Conservation (phyloP, 371 early-diverging fungal genomes). For the Zychaea mexicana region DNA sequence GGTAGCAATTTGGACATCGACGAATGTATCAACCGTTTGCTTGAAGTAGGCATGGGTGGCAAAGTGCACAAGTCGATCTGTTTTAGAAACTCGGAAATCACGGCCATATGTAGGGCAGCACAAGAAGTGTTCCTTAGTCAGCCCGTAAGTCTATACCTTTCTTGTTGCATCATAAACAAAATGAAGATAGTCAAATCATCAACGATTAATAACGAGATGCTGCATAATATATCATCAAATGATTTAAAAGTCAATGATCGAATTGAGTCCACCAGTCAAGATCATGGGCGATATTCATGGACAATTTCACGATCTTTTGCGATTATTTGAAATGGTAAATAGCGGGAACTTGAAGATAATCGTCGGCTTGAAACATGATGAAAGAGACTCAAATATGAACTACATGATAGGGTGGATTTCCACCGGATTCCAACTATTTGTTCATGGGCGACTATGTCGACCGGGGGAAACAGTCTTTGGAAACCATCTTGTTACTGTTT, state of each 20-base stretch:
- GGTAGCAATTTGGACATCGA: conserved; percentile 68
- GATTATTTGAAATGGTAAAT: conserved; percentile 75
- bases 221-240: too few species aligned
- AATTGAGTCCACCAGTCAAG: conserved; percentile 92
- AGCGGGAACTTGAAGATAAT: neutral
- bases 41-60: conserved; percentile 70
- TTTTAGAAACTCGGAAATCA: conserved; percentile 81
- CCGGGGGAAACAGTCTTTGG: conserved; percentile 95
- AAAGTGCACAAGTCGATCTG: conserved; percentile 76
- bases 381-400: neutral
- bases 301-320: conserved; percentile 86
- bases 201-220: too few species aligned
- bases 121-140: conserved; percentile 89
- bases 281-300: conserved; percentile 95
- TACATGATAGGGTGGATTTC: conserved; percentile 68
- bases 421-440: conserved; percentile 87
- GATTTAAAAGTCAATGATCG: conserved; percentile 84
- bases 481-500: conserved; percentile 90
- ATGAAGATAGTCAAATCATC: too few species aligned
- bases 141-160: conserved; percentile 63
- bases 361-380: neutral
- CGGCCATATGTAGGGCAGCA: conserved; percentile 81
- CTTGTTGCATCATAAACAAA: too few species aligned
- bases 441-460: conserved; percentile 98
- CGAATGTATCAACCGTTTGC: conserved; percentile 78